These are phyloP conservation scores for Citrullus colocynthis DNA, from an alignment of 306 rosid genomes.

Conservation along the genomic window DNA sequence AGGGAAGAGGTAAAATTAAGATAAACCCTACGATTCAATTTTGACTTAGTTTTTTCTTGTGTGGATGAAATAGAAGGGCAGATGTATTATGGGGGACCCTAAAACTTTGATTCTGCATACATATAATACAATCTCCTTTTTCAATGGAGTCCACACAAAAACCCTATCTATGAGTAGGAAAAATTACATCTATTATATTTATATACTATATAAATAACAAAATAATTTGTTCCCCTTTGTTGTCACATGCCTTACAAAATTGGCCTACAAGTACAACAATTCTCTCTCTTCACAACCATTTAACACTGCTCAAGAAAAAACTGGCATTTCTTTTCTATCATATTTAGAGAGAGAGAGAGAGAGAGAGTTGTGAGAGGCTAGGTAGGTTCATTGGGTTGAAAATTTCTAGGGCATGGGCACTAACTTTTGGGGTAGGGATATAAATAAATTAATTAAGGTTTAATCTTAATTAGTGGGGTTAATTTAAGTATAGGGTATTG, in stretches of 20 bases:
- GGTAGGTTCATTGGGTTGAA: not conserved
- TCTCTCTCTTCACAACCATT: not conserved
- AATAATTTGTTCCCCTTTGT: constrained; percentile 10
- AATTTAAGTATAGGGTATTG: not conserved
- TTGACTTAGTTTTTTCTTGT: not conserved
- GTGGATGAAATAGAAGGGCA: not conserved
- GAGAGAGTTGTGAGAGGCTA: not conserved
- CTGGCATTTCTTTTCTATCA: not conserved
- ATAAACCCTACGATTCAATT: not conserved
- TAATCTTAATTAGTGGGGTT: not conserved
- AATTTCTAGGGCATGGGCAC: not conserved
- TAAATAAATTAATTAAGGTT: not conserved
- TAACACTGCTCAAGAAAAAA: constrained; percentile 53
- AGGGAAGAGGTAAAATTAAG: not conserved
- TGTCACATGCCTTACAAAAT: constrained; percentile 14
- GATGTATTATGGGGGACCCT: not conserved
- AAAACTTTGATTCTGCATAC: not conserved
- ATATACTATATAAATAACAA: not conserved
- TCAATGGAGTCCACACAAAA: constrained; percentile 1
- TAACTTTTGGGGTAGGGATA: not conserved
- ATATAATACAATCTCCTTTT: not conserved
- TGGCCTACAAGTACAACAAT: not conserved
- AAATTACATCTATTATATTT: too few relatives aligned
- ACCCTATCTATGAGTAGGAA: not conserved
- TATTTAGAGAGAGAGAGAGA: too few relatives aligned